Evolutionary conservation across 768 basidiomycete genomes (phyloP).

Genomic region (Heimioporus sp.): DNA sequence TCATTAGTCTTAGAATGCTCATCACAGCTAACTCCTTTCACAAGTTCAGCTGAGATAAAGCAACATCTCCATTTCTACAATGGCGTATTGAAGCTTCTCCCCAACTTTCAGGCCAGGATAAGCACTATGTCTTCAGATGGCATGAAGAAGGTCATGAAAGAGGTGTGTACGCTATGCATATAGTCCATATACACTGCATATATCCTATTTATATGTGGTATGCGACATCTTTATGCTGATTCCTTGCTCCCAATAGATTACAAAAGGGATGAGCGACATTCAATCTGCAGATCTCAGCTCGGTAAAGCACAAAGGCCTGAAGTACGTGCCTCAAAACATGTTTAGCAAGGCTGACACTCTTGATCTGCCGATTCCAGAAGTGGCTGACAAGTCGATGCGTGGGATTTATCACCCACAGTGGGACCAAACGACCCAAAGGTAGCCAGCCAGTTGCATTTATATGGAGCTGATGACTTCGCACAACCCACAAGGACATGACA

Average conservation of each 20-base stretch:
- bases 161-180: not conserved
- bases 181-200: not conserved
- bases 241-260: not conserved
- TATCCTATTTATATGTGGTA: not conserved
- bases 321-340: conserved; percentile 1
- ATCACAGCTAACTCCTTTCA: too few species aligned
- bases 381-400: conserved; percentile 1
- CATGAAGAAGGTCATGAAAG: not conserved
- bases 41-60: not conserved
- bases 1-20: too few species aligned
- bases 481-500: too few species aligned
- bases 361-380: not conserved
- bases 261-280: not conserved
- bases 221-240: not conserved
- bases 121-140: not conserved
- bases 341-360: not conserved
- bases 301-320: not conserved
- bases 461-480: too few species aligned
- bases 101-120: not conserved
- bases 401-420: conserved; percentile 2
- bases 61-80: not conserved
- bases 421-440: too few species aligned
- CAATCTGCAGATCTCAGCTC: conserved; percentile 1
- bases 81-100: not conserved
- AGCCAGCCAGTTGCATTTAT: too few species aligned